Evolutionary conservation across 2,329 filamentous ascomycete genomes (phyloP).

Genomic region (Chrysoporthe austroafricana): DNA sequence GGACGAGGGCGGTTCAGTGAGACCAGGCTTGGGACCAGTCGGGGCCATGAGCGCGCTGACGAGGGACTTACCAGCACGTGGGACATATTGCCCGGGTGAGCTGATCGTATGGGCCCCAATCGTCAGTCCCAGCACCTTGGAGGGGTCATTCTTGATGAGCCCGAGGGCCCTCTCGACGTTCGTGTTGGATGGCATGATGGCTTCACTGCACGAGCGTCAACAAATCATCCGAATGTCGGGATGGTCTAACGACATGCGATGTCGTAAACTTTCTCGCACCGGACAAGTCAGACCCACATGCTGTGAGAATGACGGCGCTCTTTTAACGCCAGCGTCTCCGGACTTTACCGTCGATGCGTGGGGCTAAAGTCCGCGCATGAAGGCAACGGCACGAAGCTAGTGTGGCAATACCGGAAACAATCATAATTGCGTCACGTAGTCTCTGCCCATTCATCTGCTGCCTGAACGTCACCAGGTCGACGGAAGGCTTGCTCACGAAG

Average conservation of each 20-base stretch:
- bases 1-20: not conserved
- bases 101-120: conserved; percentile 15
- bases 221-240: no score
- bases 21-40: no score
- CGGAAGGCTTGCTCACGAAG: not conserved
- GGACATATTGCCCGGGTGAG: conserved; percentile 20
- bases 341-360: not conserved
- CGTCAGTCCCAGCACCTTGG: conserved; percentile 23
- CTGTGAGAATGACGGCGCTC: no score
- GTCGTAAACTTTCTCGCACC: no score
- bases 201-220: no score
- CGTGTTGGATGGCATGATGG: conserved; percentile 23
- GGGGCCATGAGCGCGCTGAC: not conserved
- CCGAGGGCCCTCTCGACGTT: conserved; percentile 18
- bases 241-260: no score
- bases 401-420: not conserved
- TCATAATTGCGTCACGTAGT: not conserved
- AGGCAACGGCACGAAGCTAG: not conserved
- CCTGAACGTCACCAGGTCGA: not conserved
- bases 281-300: no score
- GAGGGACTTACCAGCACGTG: conserved; percentile 10
- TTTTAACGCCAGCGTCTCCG: not conserved
- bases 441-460: not conserved
- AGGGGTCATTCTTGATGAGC: conserved; percentile 21
- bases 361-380: not conserved